phyloP scores from a whole-genome alignment of 2,329 filamentous ascomycete genomes.

The Ophiostoma ulmi region DNA sequence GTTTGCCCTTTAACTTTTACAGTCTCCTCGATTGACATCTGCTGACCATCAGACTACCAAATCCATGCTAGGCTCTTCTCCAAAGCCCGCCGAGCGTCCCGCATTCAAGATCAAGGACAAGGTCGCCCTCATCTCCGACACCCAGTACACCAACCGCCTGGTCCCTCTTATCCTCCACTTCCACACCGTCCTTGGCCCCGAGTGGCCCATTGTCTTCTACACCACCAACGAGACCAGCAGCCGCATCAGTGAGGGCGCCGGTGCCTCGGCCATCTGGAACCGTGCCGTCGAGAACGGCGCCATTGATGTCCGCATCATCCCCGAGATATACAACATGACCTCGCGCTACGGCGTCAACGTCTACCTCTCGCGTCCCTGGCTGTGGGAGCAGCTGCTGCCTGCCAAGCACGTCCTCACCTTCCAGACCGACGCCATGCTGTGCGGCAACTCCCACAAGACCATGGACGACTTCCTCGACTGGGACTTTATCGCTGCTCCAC shows the following conservation, averaged over 20 bases:
- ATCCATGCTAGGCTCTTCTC: constrained; percentile 10
- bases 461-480: constrained; percentile 37
- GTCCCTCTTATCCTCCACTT: constrained; percentile 35
- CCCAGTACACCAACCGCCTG: constrained; percentile 44
- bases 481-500: constrained; percentile 37
- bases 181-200: constrained; percentile 37
- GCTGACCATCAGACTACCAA: constrained; percentile 2
- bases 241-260: constrained; percentile 22
- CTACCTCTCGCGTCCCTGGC: constrained; percentile 36
- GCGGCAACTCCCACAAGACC: constrained; percentile 31
- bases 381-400: constrained; percentile 37
- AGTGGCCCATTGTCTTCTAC: constrained; percentile 43
- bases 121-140: constrained; percentile 32
- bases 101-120: constrained; percentile 23
- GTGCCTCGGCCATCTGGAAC: constrained; percentile 34
- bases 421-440: constrained; percentile 39
- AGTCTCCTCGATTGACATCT: too few species aligned
- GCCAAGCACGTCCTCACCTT: constrained; percentile 37
- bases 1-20: not conserved
- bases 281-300: constrained; percentile 35
- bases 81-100: not conserved
- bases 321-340: constrained; percentile 34
- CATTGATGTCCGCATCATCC: constrained; percentile 39
- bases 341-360: constrained; percentile 36
- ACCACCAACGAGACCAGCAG: constrained; percentile 33